A percentile compares a stretch with the other conserved stretches of the same genome.
Conservation (phyloP, 805 yeast species). For the Sungouiella thailandica region DNA sequence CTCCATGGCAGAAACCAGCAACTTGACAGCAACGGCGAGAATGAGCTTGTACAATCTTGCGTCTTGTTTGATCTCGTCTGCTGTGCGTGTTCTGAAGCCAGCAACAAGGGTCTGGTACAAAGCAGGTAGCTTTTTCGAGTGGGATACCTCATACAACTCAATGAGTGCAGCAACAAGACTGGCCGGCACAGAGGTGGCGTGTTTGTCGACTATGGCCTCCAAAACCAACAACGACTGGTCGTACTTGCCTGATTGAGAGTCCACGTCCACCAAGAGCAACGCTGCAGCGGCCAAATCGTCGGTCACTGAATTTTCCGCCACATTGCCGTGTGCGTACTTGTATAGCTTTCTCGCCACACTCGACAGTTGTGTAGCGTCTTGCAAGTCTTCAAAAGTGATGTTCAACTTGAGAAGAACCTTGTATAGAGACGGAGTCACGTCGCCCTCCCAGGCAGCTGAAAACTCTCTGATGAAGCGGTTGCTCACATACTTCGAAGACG, state of each 20-base stretch:
- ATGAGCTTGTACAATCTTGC: conserved; percentile 20
- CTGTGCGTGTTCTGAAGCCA: conserved; percentile 3
- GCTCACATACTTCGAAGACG: conserved; percentile 19
- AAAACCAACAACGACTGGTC: conserved; percentile 20
- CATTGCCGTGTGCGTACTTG: conserved; percentile 14
- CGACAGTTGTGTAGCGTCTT: conserved; percentile 9
- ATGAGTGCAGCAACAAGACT: conserved; percentile 8
- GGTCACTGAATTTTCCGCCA: conserved; percentile 7
- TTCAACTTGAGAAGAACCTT: conserved; percentile 25
- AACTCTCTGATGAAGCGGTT: conserved; percentile 16
- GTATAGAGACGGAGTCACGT: conserved; percentile 26
- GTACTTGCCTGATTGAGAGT: conserved; percentile 16
- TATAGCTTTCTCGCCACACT: conserved; percentile 17
- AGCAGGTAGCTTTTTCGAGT: conserved; percentile 2
- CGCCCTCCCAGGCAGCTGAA: conserved; percentile 23
- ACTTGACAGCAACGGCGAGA: conserved; percentile 28
- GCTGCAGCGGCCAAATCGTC: conserved; percentile 21
- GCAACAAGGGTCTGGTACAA: conserved; percentile 3
- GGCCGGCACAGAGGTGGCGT: too few species aligned
- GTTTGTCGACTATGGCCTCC: conserved; percentile 3
- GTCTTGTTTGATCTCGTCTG: conserved; percentile 9
- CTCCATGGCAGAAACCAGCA: conserved; percentile 15
- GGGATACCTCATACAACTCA: conserved; percentile 7
- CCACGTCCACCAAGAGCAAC: conserved; percentile 25
- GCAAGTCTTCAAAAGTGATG: conserved; percentile 24